Conservation (phyloP, 2,329 filamentous ascomycete species). For the Lasiodiplodia sp. region DNA sequence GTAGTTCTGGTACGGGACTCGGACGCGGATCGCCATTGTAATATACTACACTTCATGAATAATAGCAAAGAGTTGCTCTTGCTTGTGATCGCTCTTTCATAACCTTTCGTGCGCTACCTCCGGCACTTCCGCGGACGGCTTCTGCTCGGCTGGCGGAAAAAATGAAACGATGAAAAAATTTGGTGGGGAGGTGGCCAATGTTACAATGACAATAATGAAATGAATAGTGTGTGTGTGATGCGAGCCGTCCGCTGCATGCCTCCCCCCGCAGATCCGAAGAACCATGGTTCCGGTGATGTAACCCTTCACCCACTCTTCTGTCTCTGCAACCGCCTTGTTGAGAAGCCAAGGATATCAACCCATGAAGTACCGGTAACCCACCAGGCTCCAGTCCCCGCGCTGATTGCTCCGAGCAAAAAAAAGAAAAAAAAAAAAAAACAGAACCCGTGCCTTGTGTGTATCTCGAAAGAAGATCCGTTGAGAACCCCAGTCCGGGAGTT, state of each 20-base stretch:
- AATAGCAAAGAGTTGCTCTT: background rate
- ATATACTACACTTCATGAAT: background rate
- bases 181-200: background rate
- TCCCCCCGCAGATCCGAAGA: background rate
- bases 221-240: background rate
- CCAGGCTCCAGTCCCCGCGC: background rate
- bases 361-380: background rate
- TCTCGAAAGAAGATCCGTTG: slow-evolving; percentile 17
- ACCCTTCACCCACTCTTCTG: background rate
- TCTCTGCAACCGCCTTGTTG: slow-evolving; percentile 8
- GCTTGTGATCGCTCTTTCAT: background rate
- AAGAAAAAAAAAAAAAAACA: slow-evolving; percentile 8
- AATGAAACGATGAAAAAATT: background rate
- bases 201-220: slow-evolving; percentile 3
- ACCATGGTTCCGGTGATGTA: background rate
- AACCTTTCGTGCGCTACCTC: background rate
- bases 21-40: background rate
- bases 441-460: slow-evolving; percentile 29
- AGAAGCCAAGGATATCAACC: slow-evolving; percentile 11
- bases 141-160: background rate
- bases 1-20: background rate
- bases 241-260: background rate
- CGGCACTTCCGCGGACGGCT: background rate
- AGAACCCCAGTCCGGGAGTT: background rate
- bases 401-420: background rate